Evolutionary conservation across 2,329 filamentous ascomycete genomes (phyloP).

Genomic region (Aspergillus sp.): DNA sequence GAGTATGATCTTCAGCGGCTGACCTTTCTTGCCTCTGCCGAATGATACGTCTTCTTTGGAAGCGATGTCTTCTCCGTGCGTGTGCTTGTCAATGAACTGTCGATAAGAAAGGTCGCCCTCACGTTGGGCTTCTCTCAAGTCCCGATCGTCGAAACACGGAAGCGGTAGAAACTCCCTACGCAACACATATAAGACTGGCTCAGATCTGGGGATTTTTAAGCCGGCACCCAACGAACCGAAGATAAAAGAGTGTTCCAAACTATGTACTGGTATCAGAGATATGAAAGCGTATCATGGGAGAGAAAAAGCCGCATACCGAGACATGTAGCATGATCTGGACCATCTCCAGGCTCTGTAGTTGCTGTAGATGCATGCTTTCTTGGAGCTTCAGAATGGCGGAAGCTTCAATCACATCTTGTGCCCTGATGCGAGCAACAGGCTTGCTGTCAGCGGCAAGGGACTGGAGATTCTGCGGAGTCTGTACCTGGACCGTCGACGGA

Average conservation of each 20-base stretch:
- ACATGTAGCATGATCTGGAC: conserved; percentile 53
- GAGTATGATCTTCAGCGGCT: conserved; percentile 44
- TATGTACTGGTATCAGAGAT: conserved; percentile 18
- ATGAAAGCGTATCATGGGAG: conserved; percentile 1
- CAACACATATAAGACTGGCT: conserved; percentile 18
- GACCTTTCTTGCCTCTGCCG: conserved; percentile 28
- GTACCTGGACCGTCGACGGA: conserved; percentile 21
- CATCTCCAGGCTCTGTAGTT: conserved; percentile 50
- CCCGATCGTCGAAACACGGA: conserved; percentile 37
- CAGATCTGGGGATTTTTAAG: not conserved
- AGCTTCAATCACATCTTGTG: conserved; percentile 17
- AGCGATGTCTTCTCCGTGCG: conserved; percentile 8
- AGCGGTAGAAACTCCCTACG: conserved; percentile 38
- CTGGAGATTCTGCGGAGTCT: conserved; percentile 15
- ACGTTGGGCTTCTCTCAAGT: conserved; percentile 30
- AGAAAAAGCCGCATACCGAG: conserved; percentile 38
- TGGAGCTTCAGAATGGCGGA: conserved; percentile 11
- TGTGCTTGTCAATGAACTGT: conserved; percentile 29
- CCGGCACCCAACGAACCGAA: conserved; percentile 28
- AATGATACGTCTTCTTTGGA: conserved; percentile 15
- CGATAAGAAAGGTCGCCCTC: conserved; percentile 30
- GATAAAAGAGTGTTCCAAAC: conserved; percentile 40
- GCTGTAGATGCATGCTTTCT: conserved; percentile 29
- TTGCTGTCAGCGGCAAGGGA: conserved; percentile 9
- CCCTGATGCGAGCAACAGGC: conserved; percentile 16